A percentile compares a stretch with the other conserved stretches of the same genome.
These are phyloP conservation scores for Pelargonium fulgidum DNA, from an alignment of 441 rosid species.

Conservation along the genomic window DNA sequence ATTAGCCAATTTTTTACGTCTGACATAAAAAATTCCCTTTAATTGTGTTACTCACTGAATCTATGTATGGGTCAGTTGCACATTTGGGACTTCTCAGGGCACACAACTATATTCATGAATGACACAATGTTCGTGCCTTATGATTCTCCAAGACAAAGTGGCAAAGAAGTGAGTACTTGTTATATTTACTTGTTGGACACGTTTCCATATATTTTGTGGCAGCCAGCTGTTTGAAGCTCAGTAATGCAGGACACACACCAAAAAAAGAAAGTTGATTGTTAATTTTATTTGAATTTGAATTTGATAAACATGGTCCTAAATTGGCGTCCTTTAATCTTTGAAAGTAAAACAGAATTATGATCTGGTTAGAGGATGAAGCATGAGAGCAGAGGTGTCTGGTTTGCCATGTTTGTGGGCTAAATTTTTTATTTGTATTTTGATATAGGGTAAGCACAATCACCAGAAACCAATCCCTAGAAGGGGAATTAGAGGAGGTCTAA, in stretches of 20 bases:
- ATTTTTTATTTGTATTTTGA: background rate
- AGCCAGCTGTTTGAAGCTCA: background rate
- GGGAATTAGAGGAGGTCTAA: background rate
- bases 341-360: background rate
- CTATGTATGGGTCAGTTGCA: constrained; percentile 41
- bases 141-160: constrained; percentile 42
- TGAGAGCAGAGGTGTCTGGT: constrained; percentile 1
- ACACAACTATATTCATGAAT: constrained; percentile 43
- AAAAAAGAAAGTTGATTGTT: background rate
- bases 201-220: background rate
- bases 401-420: background rate
- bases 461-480: background rate
- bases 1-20: constrained; percentile 12
- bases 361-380: background rate
- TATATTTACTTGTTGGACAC: background rate
- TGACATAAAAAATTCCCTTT: constrained; percentile 13
- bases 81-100: constrained; percentile 73
- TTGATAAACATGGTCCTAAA: background rate
- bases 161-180: constrained; percentile 48
- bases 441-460: background rate
- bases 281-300: background rate
- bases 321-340: background rate
- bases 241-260: background rate
- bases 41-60: constrained; percentile 15
- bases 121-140: constrained; percentile 38